Conservation (phyloP, 352 stramenopile species). For the Globisporangium camurandrum region DNA sequence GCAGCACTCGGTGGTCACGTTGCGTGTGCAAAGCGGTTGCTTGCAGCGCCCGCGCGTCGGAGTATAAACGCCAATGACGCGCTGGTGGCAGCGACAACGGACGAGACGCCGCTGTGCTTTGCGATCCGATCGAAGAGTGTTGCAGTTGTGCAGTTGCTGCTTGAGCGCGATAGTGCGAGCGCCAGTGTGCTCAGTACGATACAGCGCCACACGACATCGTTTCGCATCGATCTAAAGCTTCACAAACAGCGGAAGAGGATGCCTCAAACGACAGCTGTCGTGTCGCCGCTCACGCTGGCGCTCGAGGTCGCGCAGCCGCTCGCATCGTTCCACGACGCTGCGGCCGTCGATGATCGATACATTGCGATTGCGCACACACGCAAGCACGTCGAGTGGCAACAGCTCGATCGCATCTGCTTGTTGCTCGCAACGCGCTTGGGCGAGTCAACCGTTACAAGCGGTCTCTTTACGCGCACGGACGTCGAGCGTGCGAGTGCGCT, state of each 20-base stretch:
- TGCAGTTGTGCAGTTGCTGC: constrained; percentile 37
- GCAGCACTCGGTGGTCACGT: constrained; percentile 30
- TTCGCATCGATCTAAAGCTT: constrained; percentile 20
- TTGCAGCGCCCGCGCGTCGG: constrained; percentile 21
- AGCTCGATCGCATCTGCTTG: constrained; percentile 30
- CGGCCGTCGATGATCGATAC: background rate
- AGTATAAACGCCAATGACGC: constrained; percentile 45
- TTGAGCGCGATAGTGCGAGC: constrained; percentile 31
- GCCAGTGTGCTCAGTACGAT: constrained; percentile 34
- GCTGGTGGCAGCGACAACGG: constrained; percentile 17
- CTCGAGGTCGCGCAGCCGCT: constrained; percentile 27
- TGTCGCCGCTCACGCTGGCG: constrained; percentile 40
- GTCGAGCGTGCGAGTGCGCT: constrained; percentile 34
- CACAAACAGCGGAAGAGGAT: constrained; percentile 1
- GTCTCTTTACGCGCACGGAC: constrained; percentile 41
- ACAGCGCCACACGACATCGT: constrained; percentile 28
- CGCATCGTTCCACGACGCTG: constrained; percentile 17
- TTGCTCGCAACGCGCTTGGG: constrained; percentile 27
- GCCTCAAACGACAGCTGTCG: constrained; percentile 11
- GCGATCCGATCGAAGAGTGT: constrained; percentile 44
- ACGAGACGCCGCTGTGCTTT: constrained; percentile 48
- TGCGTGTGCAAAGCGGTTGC: constrained; percentile 33
- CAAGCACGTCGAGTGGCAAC: constrained; percentile 28
- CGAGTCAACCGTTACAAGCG: constrained; percentile 20
- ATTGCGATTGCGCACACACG: constrained; percentile 5